Base-by-base conservation (phyloP, 1,284 basidiomycete genomes). In the Trichosporon sp. region DNA sequence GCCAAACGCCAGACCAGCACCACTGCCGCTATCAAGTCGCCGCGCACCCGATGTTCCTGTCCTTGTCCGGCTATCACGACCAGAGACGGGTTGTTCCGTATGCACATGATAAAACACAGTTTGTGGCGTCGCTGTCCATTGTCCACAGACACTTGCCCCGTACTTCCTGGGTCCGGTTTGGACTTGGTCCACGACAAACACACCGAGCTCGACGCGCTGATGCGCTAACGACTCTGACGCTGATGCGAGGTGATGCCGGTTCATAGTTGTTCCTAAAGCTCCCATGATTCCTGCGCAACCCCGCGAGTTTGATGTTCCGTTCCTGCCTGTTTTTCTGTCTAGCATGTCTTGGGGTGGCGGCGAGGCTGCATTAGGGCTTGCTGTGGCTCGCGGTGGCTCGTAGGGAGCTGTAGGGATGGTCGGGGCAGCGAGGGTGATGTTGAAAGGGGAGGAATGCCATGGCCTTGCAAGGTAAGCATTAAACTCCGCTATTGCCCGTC, bases 241-340 rank as follows among this genome's bases (percentile, higher is more conserved):
- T 21, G 51, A 54, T 46, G 43, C 19, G 51, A 21, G 51, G 6
- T 54, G 51, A 54, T 21, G 51, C 5, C 6, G 51, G 43, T 46
- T 26, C 19, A 5, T 54, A 10, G 19, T 8, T 26, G 19, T 54
- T 54, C 51, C 19, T 54, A 26, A 21, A 4, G 14, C 19, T 8
- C 4, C 51, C 51, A 11, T 21, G 51, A 54, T 54, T 54, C 51
- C 51, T 54, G 51, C 51, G 14, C 51, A 16, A 54, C 51, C 51
- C 51, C 51, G 51, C 19, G 19, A 54, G 51, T 54, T 54, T 54
- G 51, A 54, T 54, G 51, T 54, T 54, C 51, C 51, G 51, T 54
- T 54, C 51, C 51, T 54, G 46, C 70, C 51, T 54, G 51, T 54
- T 54, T 19, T 54, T 54, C 26, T 54, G 51, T 54, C 51, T 54